Conservation (phyloP, 2,329 filamentous ascomycete species). For the Periconia sp. region DNA sequence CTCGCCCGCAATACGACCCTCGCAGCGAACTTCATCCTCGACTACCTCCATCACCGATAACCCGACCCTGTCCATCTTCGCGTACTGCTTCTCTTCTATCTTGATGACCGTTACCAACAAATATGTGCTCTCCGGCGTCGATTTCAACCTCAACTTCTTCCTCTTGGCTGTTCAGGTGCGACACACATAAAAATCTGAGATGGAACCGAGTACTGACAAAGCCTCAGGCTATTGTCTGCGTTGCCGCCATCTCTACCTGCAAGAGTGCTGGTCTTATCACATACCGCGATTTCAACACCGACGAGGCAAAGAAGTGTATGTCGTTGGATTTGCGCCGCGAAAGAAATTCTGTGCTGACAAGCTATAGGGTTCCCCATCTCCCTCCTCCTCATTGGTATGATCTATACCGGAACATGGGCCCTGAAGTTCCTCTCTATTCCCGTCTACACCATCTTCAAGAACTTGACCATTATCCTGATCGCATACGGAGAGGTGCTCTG, state of each 20-base stretch:
- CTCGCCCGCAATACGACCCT: constrained; percentile 54
- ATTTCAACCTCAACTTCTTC: constrained; percentile 97
- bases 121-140: constrained; percentile 87
- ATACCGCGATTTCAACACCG: constrained; percentile 79
- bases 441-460: constrained; percentile 99
- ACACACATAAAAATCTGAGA: not conserved
- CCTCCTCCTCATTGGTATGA: constrained; percentile 95
- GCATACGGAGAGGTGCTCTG: constrained; percentile 97
- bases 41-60: constrained; percentile 64
- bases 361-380: constrained; percentile 89
- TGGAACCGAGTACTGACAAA: not conserved
- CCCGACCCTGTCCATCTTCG: constrained; percentile 76
- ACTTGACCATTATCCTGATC: constrained; percentile 97
- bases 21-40: constrained; percentile 15
- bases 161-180: constrained; percentile 88
- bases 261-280: constrained; percentile 82
- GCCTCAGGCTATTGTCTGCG: constrained; percentile 80
- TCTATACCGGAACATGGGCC: constrained; percentile 95
- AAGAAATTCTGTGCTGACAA: constrained; percentile 12
- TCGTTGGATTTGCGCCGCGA: constrained; percentile 16
- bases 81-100: constrained; percentile 95
- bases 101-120: constrained; percentile 99
- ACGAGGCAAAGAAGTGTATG: constrained; percentile 91
- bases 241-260: constrained; percentile 77
- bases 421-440: constrained; percentile 96